Evolutionary conservation across 257 asterid species (phyloP), one percentile per base, ranked within the genome.

Genomic region (Mentha longifolia): DNA sequence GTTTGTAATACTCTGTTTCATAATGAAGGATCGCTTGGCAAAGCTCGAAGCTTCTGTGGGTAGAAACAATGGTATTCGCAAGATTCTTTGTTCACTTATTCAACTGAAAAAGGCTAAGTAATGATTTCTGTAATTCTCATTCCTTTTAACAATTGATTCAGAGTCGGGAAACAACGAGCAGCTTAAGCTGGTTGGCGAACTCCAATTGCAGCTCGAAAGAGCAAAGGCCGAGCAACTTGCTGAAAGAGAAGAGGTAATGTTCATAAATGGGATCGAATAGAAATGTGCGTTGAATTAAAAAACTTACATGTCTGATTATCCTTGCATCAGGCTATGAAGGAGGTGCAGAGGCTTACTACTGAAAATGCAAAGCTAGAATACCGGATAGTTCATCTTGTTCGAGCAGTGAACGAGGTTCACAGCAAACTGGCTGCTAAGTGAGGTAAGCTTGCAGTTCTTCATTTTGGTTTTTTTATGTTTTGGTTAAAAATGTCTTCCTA

Each of bases 321-420:
- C 46, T n/a, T 71, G 67, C 67, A 68, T 69, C 81, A 92, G 98
- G 92, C 80, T 69, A 67, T 43, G 76, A 85, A 83, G 74, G 92
- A 89, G 85, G 56, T 80, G 52, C 70, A 78, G 31, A 51, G 43
- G 64, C 92, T 86, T 46, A 65, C 65, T 37, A 73, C 71, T 1
- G 96, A 89, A 70, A 88, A 86, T 50, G 85, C 84, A 39, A 89
- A 86, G 85, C 94, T 92, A 49, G 81, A 81, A 52, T 89, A 92
- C 60, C 96, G 90, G 39, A 75, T 87, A 56, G 68, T 66, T 61
- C 97, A 92, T 85, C 97, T 92, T 22, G 81, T 86, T 67, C 82
- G 85, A 69, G 91, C 94, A 0, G 60, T 88, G 65, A 74, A 80
- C 67, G 97, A 85, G 85, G 82, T 77, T 70, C 84, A 80, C 68